phyloP scores from a whole-genome alignment of 2,329 filamentous ascomycete species.

The Ceratocystis colombiana region DNA sequence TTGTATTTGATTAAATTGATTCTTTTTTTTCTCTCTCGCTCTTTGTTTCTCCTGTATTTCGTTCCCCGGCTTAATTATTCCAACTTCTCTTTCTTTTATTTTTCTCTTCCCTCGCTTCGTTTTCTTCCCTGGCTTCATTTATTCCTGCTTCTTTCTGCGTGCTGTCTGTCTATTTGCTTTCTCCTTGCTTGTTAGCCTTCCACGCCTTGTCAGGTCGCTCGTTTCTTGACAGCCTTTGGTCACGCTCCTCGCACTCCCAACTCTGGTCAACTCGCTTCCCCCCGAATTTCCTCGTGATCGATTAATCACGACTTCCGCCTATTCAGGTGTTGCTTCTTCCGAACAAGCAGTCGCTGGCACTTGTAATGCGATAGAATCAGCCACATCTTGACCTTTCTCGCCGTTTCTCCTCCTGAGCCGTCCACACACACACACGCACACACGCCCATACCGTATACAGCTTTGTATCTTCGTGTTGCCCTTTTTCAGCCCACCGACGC shows the following conservation, averaged over 20 bases:
- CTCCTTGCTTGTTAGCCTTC: background rate
- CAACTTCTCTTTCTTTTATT: slow-evolving; percentile 19
- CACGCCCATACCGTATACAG: slow-evolving; percentile 13
- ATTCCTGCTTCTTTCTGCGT: slow-evolving; percentile 9
- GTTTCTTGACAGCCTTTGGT: slow-evolving; percentile 12
- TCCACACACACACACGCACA: too few species aligned
- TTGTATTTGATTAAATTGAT: slow-evolving; percentile 3
- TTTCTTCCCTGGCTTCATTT: slow-evolving; percentile 23
- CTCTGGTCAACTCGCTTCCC: slow-evolving; percentile 4
- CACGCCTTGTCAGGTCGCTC: slow-evolving; percentile 20
- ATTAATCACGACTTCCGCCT: background rate
- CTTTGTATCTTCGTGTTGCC: slow-evolving; percentile 24
- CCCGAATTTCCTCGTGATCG: slow-evolving; percentile 1
- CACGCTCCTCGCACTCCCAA: slow-evolving; percentile 3
- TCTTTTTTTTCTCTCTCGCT: slow-evolving; percentile 10
- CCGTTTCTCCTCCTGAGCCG: background rate
- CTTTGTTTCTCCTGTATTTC: slow-evolving; percentile 5
- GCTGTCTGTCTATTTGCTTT: slow-evolving; percentile 11
- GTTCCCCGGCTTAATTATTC: background rate
- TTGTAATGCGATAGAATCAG: background rate
- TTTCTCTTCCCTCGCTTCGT: slow-evolving; percentile 22
- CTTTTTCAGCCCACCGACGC: slow-evolving; percentile 12
- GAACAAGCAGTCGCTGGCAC: background rate
- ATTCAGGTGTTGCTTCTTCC: slow-evolving; percentile 21
- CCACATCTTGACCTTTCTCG: background rate